Conservation (phyloP, 768 basidiomycete species). For the Coprinopsis marcescibilis region DNA sequence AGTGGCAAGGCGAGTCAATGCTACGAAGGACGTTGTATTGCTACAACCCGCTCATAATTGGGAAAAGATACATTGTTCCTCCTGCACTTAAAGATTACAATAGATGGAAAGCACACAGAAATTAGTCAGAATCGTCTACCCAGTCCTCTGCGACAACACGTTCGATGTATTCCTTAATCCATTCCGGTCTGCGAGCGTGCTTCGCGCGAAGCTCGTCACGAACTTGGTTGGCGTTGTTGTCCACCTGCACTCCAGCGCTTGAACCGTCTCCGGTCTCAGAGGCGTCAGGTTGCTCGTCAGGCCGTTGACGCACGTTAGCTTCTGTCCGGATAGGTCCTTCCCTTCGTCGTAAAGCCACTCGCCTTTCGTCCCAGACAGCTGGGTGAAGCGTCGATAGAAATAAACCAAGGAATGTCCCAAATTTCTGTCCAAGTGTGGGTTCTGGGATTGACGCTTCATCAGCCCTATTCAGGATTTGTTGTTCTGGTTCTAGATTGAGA, state of each 20-base stretch:
- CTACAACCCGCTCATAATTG: no score
- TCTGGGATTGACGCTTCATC: conserved; percentile 28
- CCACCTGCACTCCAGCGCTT: conserved; percentile 20
- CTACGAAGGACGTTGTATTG: not conserved
- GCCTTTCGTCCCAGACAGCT: conserved; percentile 67
- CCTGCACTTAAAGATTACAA: no score
- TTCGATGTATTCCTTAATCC: conserved; percentile 61
- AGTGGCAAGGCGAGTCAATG: no score
- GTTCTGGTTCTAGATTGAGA: conserved; percentile 52
- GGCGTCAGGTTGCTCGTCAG: conserved; percentile 9
- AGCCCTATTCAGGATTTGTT: conserved; percentile 36
- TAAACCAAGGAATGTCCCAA: conserved; percentile 48
- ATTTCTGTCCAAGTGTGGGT: conserved; percentile 46
- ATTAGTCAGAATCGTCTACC: conserved; percentile 58
- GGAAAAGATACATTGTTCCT: no score
- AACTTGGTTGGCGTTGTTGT: conserved; percentile 26
- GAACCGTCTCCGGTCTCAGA: conserved; percentile 20
- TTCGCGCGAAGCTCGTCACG: conserved; percentile 42
- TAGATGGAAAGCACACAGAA: conserved; percentile 10
- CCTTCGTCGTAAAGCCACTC: conserved; percentile 49
- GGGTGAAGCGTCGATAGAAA: conserved; percentile 63
- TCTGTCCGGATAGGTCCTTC: conserved; percentile 68
- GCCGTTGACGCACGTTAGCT: conserved; percentile 38
- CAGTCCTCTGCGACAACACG: conserved; percentile 62
- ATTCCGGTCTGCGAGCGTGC: conserved; percentile 47